These are phyloP conservation scores for Cryptosporidium canis DNA, from an alignment of 169 alveolate species.

Conservation along the genomic window DNA sequence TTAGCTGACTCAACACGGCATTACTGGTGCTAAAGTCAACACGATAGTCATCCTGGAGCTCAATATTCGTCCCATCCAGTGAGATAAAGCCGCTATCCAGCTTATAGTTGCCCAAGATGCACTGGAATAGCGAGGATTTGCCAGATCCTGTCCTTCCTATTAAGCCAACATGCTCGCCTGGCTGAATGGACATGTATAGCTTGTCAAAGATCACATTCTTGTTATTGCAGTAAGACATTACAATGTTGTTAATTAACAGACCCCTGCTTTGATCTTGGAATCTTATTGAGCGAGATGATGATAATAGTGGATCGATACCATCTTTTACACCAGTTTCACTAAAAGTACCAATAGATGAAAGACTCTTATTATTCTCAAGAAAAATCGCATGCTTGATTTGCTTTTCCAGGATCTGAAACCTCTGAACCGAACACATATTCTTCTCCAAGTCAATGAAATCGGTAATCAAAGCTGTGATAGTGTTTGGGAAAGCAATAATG, in stretches of 20 bases:
- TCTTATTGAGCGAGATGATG: neutral
- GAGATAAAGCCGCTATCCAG: slow-evolving; percentile 40
- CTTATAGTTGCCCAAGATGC: slow-evolving; percentile 55
- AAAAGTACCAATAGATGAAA: neutral
- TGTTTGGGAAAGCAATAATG: slow-evolving; percentile 36
- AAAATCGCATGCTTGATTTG: slow-evolving; percentile 27
- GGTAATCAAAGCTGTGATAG: slow-evolving; percentile 15
- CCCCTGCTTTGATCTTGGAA: neutral
- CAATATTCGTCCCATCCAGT: slow-evolving; percentile 21
- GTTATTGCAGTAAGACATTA: slow-evolving; percentile 51
- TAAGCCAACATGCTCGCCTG: slow-evolving; percentile 55
- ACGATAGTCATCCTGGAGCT: neutral
- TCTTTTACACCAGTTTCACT: neutral
- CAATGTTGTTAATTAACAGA: slow-evolving; percentile 1
- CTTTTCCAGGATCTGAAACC: slow-evolving; percentile 54
- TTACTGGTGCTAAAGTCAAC: neutral
- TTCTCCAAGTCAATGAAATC: slow-evolving; percentile 63
- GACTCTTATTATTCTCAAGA: neutral
- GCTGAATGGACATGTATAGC: neutral
- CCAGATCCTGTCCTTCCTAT: slow-evolving; percentile 72
- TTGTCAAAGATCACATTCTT: neutral
- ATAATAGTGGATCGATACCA: neutral
- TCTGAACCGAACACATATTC: slow-evolving; percentile 71
- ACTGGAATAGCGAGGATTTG: slow-evolving; percentile 67
- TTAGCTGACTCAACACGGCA: neutral